Evolutionary conservation across 2,329 filamentous ascomycete genomes (phyloP), one percentile per base, ranked within the genome.

Genomic region (Colletotrichum eremochloae): DNA sequence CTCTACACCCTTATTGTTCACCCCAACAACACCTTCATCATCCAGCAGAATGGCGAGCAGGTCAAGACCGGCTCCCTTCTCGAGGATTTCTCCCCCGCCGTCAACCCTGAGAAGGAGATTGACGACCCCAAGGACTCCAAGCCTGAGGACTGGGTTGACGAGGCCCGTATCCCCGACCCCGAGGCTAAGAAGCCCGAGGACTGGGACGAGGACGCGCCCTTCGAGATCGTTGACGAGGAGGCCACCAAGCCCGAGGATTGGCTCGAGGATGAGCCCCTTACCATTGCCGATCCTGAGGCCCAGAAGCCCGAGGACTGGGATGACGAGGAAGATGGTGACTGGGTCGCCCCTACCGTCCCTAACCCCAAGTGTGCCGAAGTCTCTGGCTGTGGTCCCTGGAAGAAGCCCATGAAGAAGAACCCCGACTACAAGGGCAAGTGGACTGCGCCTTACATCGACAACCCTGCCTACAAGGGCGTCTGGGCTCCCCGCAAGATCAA

Each of bases 281-380:
- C 90, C 76, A 87, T 98, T 74, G 90, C 95, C 70, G 96, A 99
- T 86, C 96, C 96, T 68, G 95, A 97, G 86, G 95, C 96, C 63
- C 88, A 94, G 87, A 99, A 98, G 92, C 96, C 96, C 75, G 95
- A 97, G 86, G 96, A 98, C 82, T 99, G 96, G 96, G 96, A 98
- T 86, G 96, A 99, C 72, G 96, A 99, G 87, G 96, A 99, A 87
- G 96, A 99, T 83, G 96, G 96, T 83, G 96, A 99, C 87, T 99
- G 95, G 95, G 84, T 97, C 77, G 86, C 95, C 64, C 96, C 96
- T 71, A 95, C 92, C 67, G 91, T 99, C 67, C 90, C 94, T 82
- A 98, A 99, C 91, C 94, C 96, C 84, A 97, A 97, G 91, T 98
- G 96, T 81, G 90, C 92, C 76, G 96, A 98, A 71, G 94, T 87